phyloP scores from a whole-genome alignment of 2,329 filamentous ascomycete species.

The Neofusicoccum ribis region DNA sequence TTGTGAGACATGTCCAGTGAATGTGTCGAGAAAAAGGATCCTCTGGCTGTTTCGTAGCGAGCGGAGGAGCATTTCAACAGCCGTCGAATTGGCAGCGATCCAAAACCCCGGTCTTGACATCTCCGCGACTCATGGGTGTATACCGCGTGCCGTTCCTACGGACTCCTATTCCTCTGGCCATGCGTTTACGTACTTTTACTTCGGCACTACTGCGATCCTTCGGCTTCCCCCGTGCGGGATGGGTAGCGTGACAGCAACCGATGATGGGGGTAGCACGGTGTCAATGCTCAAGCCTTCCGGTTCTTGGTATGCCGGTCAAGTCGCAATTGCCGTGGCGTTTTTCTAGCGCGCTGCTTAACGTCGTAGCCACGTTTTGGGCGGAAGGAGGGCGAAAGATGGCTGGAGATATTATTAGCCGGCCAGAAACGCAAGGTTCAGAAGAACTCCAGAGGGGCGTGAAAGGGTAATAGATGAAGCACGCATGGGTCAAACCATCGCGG shows the following conservation, averaged over 20 bases:
- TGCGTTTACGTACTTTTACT: neutral
- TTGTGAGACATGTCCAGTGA: neutral
- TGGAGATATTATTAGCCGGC: neutral
- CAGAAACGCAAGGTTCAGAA: neutral
- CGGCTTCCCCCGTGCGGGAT: neutral
- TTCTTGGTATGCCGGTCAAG: neutral
- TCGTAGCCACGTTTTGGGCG: neutral
- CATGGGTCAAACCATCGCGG: neutral
- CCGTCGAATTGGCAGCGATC: no score
- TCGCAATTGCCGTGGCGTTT: neutral
- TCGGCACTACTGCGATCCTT: constrained; percentile 1
- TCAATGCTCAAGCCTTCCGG: neutral
- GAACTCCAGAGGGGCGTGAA: neutral
- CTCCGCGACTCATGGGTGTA: neutral
- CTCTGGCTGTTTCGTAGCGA: no score
- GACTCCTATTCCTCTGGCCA: neutral
- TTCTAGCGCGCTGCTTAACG: neutral
- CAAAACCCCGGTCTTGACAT: no score
- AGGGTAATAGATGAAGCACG: neutral
- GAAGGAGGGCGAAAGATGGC: neutral
- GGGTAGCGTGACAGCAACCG: neutral
- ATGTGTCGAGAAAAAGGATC: neutral
- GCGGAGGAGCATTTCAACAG: no score
- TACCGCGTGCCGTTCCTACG: neutral
- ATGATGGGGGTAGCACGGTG: neutral